These are phyloP conservation scores for Leishmania gerbilli DNA, from an alignment of 208 protist species.

Conservation along the genomic window DNA sequence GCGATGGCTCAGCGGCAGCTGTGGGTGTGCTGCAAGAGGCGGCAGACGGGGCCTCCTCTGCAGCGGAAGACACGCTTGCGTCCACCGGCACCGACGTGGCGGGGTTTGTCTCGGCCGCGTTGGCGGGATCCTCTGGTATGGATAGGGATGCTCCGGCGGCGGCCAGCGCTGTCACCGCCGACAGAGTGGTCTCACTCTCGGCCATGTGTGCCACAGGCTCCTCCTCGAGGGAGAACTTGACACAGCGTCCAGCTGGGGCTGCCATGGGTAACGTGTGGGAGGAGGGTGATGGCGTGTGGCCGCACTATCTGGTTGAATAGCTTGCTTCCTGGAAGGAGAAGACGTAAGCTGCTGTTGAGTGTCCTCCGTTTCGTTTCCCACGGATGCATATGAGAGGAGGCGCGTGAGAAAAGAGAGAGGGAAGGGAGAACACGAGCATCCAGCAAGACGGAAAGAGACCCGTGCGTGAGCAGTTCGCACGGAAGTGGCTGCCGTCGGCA, in stretches of 20 bases:
- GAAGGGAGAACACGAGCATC: too few relatives aligned
- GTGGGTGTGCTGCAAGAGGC: not conserved
- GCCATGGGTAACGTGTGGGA: not conserved
- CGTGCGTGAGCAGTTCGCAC: not conserved
- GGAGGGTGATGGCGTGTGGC: not conserved
- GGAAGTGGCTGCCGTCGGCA: not conserved
- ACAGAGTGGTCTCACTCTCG: not conserved
- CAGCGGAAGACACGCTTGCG: not conserved
- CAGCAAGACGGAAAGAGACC: too few relatives aligned
- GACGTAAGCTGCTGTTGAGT: not conserved
- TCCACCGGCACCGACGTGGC: not conserved
- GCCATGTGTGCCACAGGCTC: not conserved
- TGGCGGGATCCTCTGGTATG: not conserved
- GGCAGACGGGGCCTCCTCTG: not conserved
- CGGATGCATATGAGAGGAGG: not conserved
- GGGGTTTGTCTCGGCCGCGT: not conserved
- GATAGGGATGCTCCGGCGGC: not conserved
- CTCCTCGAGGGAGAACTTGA: constrained; percentile 40
- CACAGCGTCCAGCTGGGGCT: constrained; percentile 10
- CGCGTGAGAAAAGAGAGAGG: not conserved
- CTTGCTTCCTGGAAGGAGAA: not conserved
- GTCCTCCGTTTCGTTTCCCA: not conserved
- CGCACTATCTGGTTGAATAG: too few relatives aligned
- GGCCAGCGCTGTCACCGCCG: not conserved
- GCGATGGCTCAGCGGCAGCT: not conserved